Percentiles rank a stretch among this genome's conserved stretches.
Conservation (phyloP, 257 asterid genomes). For the Solanum lycopersicoides region DNA sequence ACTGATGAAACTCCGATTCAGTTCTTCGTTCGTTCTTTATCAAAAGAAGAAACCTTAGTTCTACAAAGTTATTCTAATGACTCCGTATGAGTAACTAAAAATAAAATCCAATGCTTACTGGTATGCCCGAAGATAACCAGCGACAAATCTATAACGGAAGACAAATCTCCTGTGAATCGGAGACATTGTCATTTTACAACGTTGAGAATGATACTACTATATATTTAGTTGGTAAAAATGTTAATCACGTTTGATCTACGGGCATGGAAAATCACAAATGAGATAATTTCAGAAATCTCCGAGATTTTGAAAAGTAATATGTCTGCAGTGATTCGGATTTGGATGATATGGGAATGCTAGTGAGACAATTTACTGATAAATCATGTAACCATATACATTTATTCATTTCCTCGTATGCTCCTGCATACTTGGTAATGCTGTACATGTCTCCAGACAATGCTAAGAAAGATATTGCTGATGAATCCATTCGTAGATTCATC, state of each 20-base stretch:
- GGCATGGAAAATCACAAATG: constrained; percentile 59
- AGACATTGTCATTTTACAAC: constrained; percentile 5
- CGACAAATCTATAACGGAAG: constrained; percentile 54
- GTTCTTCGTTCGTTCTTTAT: neutral
- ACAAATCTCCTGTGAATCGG: constrained; percentile 32
- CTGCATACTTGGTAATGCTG: constrained; percentile 56
- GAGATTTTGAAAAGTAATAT: constrained; percentile 14
- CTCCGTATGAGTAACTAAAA: constrained; percentile 35
- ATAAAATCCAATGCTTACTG: constrained; percentile 33
- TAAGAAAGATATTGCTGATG: constrained; percentile 30
- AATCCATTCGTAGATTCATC: constrained; percentile 32
- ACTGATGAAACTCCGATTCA: neutral
- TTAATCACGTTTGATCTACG: constrained; percentile 58
- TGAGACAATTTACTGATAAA: too few relatives aligned
- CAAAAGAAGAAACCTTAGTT: neutral
- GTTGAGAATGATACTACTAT: constrained; percentile 21
- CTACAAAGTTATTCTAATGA: constrained; percentile 41
- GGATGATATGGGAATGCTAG: too few relatives aligned
- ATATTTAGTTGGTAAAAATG: constrained; percentile 45
- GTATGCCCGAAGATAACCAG: constrained; percentile 52
- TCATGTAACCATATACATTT: too few relatives aligned
- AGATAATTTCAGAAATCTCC: constrained; percentile 26
- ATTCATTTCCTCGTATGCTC: constrained; percentile 36
- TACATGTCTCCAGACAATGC: constrained; percentile 33
- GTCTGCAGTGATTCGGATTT: too few relatives aligned